Evolutionary conservation across 1,284 basidiomycete genomes (phyloP), one percentile per base, ranked within the genome.

Genomic region (Ustilago sp.): DNA sequence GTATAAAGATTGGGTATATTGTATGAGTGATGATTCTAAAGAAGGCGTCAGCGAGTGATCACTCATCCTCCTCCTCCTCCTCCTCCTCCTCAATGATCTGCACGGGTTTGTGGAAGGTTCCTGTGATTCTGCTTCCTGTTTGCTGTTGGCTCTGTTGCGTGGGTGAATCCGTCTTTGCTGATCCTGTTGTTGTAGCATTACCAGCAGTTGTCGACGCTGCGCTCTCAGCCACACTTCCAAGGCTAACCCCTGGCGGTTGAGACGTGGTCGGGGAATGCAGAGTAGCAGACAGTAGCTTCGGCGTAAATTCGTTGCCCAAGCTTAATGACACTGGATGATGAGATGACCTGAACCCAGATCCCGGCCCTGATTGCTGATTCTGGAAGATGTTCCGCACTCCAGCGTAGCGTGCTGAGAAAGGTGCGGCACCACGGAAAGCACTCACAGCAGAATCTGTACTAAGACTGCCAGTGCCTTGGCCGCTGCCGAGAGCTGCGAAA

Each of bases 21-120:
- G 55, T 45, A n/a, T 15, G 8, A 19, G 7, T 3, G 19, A 45
- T 12, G 17, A 45, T 35, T 6, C 15, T 23, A 8, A 17, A 13
- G 48, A 50, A 31, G 12, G 4, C 3, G 48, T 13, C 15, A 13
- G 23, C 2, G 28, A n/a, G 23, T 15, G 8, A 8, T 56, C 45
- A 66, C 48, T 79, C 74, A 11, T 79, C 74, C 48, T 79, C 77
- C 48, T 79, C 77, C 34, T 79, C 74, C 48, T 79, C 77, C 48
- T 79, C 77, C 34, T 79, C 77, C 59, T 79, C 77, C 54, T 77
- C 77, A 19, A 79, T 77, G 51, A 74, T 74, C 52, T 74, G 67
- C 2, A 58, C 63, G 43, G 68, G 63, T 50, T 79, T 79, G 51
- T 74, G 61, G 63, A 73, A 69, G 1, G 69, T 66, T 1, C 61